Percentiles rank a stretch among this genome's conserved stretches.
Conservation (phyloP, 1,284 basidiomycete species). For the Mycena sp. region DNA sequence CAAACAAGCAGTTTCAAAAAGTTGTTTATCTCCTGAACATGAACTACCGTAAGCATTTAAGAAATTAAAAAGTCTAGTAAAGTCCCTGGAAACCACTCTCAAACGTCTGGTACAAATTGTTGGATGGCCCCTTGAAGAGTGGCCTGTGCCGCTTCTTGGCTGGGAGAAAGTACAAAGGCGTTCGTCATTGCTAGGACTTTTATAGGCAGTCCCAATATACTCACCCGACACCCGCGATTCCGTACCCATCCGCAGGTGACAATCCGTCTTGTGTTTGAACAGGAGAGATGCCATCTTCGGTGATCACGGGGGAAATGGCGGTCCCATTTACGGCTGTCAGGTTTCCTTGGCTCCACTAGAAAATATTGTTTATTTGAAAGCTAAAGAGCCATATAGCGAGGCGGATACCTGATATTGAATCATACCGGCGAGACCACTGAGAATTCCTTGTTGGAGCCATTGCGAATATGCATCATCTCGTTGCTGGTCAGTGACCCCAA, state of each 20-base stretch:
- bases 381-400: neutral
- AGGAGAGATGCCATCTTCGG: slow-evolving; percentile 44
- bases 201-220: slow-evolving; percentile 17
- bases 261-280: slow-evolving; percentile 48
- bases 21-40: neutral
- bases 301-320: slow-evolving; percentile 45
- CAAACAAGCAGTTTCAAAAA: neutral
- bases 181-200: no score
- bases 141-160: slow-evolving; percentile 33
- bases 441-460: slow-evolving; percentile 61
- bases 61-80: no score
- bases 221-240: slow-evolving; percentile 48
- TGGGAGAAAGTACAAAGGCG: no score
- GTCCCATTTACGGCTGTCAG: slow-evolving; percentile 55
- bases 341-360: slow-evolving; percentile 63
- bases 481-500: slow-evolving; percentile 61
- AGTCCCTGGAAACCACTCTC: no score
- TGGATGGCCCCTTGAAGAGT: slow-evolving; percentile 37
- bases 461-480: slow-evolving; percentile 59
- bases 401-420: slow-evolving; percentile 64
- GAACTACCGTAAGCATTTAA: no score
- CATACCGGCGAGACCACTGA: slow-evolving; percentile 57
- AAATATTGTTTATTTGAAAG: slow-evolving; percentile 1
- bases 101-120: slow-evolving; percentile 33
- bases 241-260: slow-evolving; percentile 75